phyloP scores from a whole-genome alignment of 352 stramenopile genomes.

The Albugo laibachii region DNA sequence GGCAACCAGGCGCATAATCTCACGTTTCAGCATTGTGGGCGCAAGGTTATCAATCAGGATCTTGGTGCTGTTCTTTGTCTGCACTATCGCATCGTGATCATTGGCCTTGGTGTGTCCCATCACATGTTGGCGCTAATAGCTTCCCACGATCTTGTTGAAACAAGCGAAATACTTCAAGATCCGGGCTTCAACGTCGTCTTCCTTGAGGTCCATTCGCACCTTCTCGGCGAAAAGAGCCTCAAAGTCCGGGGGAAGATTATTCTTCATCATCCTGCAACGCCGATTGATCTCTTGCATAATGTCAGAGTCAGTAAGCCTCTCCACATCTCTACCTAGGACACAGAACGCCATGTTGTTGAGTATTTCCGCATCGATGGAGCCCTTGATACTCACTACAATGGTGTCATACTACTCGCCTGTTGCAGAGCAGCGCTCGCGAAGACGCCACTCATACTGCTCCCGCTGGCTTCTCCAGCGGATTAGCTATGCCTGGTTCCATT shows the following conservation, averaged over 20 bases:
- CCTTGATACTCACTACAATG: slow-evolving; percentile 7
- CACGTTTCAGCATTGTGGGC: slow-evolving; percentile 2
- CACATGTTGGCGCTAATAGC: no score
- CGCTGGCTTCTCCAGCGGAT: slow-evolving; percentile 6
- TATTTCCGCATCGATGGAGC: slow-evolving; percentile 5
- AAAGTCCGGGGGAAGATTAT: slow-evolving; percentile 7
- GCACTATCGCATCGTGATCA: no score
- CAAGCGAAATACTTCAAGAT: no score
- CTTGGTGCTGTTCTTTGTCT: neutral
- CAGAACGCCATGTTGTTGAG: slow-evolving; percentile 6
- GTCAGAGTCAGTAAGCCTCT: slow-evolving; percentile 3
- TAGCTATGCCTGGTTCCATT: slow-evolving; percentile 5
- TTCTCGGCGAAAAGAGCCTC: slow-evolving; percentile 4
- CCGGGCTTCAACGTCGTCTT: no score
- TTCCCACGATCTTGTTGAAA: no score
- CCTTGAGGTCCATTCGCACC: slow-evolving; percentile 2
- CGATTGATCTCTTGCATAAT: slow-evolving; percentile 3
- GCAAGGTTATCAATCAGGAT: slow-evolving; percentile 5
- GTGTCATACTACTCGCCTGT: slow-evolving; percentile 5
- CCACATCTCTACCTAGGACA: slow-evolving; percentile 6
- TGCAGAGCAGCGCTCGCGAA: slow-evolving; percentile 3
- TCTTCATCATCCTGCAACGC: slow-evolving; percentile 5
- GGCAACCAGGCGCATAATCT: slow-evolving; percentile 7
- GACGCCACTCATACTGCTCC: slow-evolving; percentile 6
- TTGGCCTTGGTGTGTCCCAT: no score